Evolutionary conservation across 1,284 basidiomycete genomes (phyloP).

Genomic region (Austroboletus rostrupii): DNA sequence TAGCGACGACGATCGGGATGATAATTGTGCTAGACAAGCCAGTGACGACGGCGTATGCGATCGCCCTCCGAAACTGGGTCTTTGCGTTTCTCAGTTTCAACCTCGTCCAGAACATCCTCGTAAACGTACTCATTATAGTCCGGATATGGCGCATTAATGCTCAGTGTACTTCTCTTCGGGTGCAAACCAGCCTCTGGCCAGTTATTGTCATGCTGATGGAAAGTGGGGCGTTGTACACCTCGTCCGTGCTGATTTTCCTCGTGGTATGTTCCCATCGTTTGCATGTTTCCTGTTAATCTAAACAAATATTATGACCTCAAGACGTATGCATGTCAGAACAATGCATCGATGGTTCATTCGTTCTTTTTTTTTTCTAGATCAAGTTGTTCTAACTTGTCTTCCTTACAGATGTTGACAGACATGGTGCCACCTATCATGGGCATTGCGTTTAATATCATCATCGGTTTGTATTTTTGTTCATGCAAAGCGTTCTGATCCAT

Average conservation of each 20-base stretch:
- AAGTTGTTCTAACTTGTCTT: not conserved
- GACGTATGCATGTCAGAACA: constrained; percentile 8
- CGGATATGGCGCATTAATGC: constrained; percentile 8
- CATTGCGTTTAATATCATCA: constrained; percentile 11
- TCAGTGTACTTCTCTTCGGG: not conserved
- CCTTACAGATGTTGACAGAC: constrained; percentile 7
- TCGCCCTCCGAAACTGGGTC: constrained; percentile 4
- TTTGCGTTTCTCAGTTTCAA: constrained; percentile 8
- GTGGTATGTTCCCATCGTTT: not conserved
- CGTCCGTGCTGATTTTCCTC: constrained; percentile 5
- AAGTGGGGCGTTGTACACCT: constrained; percentile 10
- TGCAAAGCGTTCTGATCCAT: not conserved
- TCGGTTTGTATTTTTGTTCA: constrained; percentile 3
- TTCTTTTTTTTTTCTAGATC: not conserved
- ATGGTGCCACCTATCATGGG: constrained; percentile 9
- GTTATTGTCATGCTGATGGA: constrained; percentile 8
- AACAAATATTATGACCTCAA: not conserved
- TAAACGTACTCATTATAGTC: constrained; percentile 5
- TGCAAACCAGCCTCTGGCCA: constrained; percentile 2
- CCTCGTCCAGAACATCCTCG: constrained; percentile 7
- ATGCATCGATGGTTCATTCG: constrained; percentile 5
- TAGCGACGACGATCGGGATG: constrained; percentile 2
- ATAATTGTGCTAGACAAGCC: not conserved
- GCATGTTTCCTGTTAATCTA: not conserved
- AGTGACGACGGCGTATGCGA: constrained; percentile 2